Evolutionary conservation across 495 filamentous ascomycete genomes (phyloP), one percentile per base, ranked within the genome.

Genomic region (Glonium stellatum): DNA sequence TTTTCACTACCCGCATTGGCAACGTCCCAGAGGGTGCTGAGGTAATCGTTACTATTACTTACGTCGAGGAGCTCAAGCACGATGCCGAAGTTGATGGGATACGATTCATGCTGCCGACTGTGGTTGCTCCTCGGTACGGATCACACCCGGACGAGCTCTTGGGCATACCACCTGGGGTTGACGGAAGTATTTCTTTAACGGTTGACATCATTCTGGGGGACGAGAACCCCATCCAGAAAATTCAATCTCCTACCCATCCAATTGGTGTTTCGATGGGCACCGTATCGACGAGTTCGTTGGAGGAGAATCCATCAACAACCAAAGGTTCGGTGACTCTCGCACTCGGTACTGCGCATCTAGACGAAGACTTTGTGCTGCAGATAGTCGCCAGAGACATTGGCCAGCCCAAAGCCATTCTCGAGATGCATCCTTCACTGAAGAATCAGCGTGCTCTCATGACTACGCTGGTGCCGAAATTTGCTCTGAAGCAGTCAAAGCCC

Each of bases 61-160:
- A 64, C 36, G 27, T 65, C 34, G 65, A 37, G 34, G 58, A 66
- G 18, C 64, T 72, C 1, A 72, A 71, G 48, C 31, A 52, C 0
- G 59, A 69, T 34, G 37, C 60, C 27, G 52, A 39, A 15, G 59
- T 58, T 0, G 62, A 64, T 25, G 69, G 64, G 0, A 22, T 64
- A 0, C 37, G 65, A 3, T 54, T 72, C 18, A 72, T 62, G 11
- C 55, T 72, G 42, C 70, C 70, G 21, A 70, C 66, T 1, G 67
- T 59, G 22, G 55, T 72, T 10, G 70, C 68, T 4, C 68, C 70
- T 0, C 21, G 70, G 46, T 72, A 72, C 55, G 70, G 70, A 12
- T 15, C 48, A 12, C 60, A 57, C 11, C 60, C 60, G 19, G 0
- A 54, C n/a, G 31, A 21, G 4, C 5, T 56, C 3, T 21, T n/a